Evolutionary conservation across 306 rosid genomes (phyloP).

Genomic region (Ceratonia siliqua): DNA sequence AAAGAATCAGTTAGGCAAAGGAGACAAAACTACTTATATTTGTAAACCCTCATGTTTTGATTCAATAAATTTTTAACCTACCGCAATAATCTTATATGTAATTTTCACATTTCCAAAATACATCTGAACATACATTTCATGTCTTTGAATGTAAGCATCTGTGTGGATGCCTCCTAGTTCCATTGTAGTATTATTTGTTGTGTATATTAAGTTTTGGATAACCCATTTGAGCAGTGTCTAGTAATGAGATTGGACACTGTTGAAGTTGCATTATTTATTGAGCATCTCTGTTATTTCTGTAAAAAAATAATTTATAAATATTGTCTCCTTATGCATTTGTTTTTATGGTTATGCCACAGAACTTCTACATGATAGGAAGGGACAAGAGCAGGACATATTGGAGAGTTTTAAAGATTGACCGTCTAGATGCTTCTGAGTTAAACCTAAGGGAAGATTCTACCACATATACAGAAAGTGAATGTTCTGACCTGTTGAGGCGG

Average conservation of each 20-base stretch:
- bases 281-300: constrained; percentile 16
- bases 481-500: constrained; percentile 85
- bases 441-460: constrained; percentile 77
- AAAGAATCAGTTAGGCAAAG: constrained; percentile 18
- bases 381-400: constrained; percentile 82
- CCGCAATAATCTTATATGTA: not conserved
- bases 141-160: not conserved
- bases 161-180: not conserved
- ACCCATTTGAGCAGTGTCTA: constrained; percentile 11
- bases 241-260: constrained; percentile 1
- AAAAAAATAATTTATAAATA: too few species aligned
- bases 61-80: not conserved
- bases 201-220: constrained; percentile 16
- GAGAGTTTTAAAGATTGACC: constrained; percentile 90
- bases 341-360: constrained; percentile 54
- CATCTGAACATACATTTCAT: not conserved
- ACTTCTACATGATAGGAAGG: constrained; percentile 94
- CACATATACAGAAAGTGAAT: constrained; percentile 76
- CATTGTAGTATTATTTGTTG: not conserved
- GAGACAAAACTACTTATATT: constrained; percentile 13
- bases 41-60: constrained; percentile 16
- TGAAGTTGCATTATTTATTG: constrained; percentile 20
- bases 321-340: constrained; percentile 16
- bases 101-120: not conserved
- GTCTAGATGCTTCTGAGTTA: constrained; percentile 75